phyloP scores from a whole-genome alignment of 139 green algal species.

The Chlamydomonas asymmetrica region DNA sequence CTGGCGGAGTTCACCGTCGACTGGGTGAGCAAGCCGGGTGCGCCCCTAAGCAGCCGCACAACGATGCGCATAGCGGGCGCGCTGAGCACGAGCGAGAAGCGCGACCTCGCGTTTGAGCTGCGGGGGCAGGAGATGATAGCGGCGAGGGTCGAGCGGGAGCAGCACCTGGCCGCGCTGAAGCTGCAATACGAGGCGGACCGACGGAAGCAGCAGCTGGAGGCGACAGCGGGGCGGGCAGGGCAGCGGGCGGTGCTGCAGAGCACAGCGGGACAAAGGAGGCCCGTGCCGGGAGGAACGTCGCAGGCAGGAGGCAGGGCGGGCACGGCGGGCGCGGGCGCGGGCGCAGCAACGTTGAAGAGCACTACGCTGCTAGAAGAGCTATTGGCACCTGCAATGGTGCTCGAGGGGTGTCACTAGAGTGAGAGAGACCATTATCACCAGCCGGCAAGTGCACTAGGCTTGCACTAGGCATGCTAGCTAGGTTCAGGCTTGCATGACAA shows the following conservation, averaged over 20 bases:
- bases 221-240: slow-evolving; percentile 7
- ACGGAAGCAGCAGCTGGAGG: slow-evolving; percentile 22
- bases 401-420: no score
- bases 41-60: no score
- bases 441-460: no score
- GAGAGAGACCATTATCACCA: no score
- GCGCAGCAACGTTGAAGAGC: not conserved
- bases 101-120: slow-evolving; percentile 13
- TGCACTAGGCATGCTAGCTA: no score
- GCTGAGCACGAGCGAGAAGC: no score
- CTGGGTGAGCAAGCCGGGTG: slow-evolving; percentile 18
- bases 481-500: no score
- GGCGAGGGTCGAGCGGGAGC: slow-evolving; percentile 22
- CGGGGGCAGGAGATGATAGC: slow-evolving; percentile 15
- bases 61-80: no score
- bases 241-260: not conserved
- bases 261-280: not conserved
- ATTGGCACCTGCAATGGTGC: no score
- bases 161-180: slow-evolving; percentile 20
- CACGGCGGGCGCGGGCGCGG: not conserved
- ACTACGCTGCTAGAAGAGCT: slow-evolving; percentile 25
- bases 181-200: slow-evolving; percentile 14
- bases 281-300: no score
- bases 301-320: not conserved
- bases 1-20: slow-evolving; percentile 23